Percentiles rank a stretch among this genome's conserved stretches.
Evolutionary conservation across 345 rosid species (phyloP).

Genomic region (Psidium guajava): DNA sequence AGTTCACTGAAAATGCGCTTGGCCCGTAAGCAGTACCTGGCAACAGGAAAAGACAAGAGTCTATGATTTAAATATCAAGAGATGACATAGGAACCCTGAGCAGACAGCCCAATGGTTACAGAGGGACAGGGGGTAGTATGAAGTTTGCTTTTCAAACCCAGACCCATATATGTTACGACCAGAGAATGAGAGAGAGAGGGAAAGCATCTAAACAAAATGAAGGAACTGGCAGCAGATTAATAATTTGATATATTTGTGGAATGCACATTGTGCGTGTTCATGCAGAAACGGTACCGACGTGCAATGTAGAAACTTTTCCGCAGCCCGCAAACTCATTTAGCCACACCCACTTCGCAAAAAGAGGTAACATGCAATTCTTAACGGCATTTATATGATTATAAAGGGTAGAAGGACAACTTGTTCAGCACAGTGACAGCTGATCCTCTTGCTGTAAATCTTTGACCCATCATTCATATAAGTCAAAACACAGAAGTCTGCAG

Average conservation of each 20-base stretch:
- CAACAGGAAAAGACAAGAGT: neutral
- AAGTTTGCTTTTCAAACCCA: neutral
- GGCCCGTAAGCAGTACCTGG: constrained; percentile 46
- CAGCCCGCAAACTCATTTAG: neutral
- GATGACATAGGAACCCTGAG: neutral
- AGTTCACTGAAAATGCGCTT: constrained; percentile 48
- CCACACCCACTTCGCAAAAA: neutral
- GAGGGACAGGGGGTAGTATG: neutral
- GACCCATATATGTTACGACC: neutral
- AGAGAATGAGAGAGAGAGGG: neutral
- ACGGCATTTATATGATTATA: neutral
- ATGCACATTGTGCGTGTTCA: neutral
- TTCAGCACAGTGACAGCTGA: neutral
- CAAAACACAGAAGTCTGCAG: neutral
- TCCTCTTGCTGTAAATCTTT: neutral
- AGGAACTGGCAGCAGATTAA: neutral
- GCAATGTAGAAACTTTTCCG: neutral
- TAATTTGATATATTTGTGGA: neutral
- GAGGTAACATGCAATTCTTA: neutral
- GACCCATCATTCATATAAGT: neutral
- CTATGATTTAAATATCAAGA: neutral
- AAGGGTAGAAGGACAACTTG: neutral
- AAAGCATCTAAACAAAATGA: neutral
- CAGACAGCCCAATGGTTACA: neutral
- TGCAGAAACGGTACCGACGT: neutral